Base-by-base conservation (phyloP, 495 filamentous ascomycete genomes). In the Cryomyces antarcticus region DNA sequence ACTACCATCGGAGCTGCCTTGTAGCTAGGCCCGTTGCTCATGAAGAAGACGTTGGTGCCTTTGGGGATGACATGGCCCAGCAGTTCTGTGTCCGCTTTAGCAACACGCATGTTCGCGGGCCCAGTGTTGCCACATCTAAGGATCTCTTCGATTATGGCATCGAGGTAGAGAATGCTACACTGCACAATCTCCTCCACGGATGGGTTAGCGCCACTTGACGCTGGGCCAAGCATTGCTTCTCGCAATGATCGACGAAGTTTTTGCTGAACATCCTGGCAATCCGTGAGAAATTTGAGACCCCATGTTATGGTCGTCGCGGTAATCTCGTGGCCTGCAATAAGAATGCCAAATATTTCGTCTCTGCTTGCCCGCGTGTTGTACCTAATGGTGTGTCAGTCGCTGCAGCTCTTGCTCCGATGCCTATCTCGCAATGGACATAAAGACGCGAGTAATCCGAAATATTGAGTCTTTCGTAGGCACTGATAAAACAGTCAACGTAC, bases 11-110 rank as follows among this genome's bases (percentile, higher is more conserved):
- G 37, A 4, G 33, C 13, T 9, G 38, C 7, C 5, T 6, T 7
- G 17, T 28, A 42, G n/a, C 43, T 33, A 5, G 47, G 47, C 5
- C 47, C 47, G 7, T 30, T 46, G n/a, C 6, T 7, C 30, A 39
- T 7, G 13, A 50, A 36, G 29, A 46, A 47, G n/a, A 50, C 39
- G 12, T 40, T 34, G 2, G 48, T 50, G 9, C 48, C 48, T 31
- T 46, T 47, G 4, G 48, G 48, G 9, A 50, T 47, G 12, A 5
- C 39, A 41, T 43, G 29, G 28, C 48, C 48, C 2, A 50, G 42
- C 13, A 50, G 13, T 3, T 31, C 39, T 2, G 44, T 37, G 13
- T 50, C 48, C 6, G 24, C 37, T 12, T n/a, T 41, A 3, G 48
- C 39, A 4, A 29, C 5, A 3, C 48, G 38, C 4, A 35, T n/a